These are phyloP conservation scores for Actinomortierella ambigua DNA, from an alignment of 371 early-diverging fungal species.

Conservation along the genomic window DNA sequence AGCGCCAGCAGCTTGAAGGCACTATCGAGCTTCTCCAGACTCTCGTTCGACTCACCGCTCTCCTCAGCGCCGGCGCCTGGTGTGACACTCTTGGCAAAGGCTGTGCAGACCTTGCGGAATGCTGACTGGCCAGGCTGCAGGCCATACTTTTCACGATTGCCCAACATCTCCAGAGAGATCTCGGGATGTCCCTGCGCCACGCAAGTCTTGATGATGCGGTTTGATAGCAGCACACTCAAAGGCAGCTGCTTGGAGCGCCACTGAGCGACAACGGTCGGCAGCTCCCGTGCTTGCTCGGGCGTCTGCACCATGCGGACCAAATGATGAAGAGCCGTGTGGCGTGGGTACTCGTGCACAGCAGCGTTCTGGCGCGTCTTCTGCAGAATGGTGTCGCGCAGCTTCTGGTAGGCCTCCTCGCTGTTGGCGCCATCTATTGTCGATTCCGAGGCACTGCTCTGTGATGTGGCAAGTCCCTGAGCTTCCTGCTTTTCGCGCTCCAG, in stretches of 20 bases:
- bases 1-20: constrained; percentile 43
- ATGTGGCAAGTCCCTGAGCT: constrained; percentile 21
- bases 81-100: constrained; percentile 28
- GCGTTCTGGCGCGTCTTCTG: constrained; percentile 11
- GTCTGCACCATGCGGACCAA: constrained; percentile 17
- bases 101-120: constrained; percentile 33
- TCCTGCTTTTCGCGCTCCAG: constrained; percentile 46
- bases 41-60: constrained; percentile 17
- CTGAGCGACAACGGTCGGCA: constrained; percentile 46
- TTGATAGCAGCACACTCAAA: constrained; percentile 25
- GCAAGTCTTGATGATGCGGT: constrained; percentile 31
- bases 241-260: constrained; percentile 49
- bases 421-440: not conserved
- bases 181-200: constrained; percentile 45
- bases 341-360: constrained; percentile 27
- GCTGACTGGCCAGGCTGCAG: constrained; percentile 32
- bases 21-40: constrained; percentile 33
- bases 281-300: constrained; percentile 20
- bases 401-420: constrained; percentile 18
- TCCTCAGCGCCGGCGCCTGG: constrained; percentile 5
- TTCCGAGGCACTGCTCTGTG: constrained; percentile 7
- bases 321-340: constrained; percentile 25
- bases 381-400: constrained; percentile 22
- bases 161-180: constrained; percentile 45
- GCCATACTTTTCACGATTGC: constrained; percentile 47